Evolutionary conservation across 352 stramenopile genomes (phyloP).

Genomic region (Bremia lactucae): DNA sequence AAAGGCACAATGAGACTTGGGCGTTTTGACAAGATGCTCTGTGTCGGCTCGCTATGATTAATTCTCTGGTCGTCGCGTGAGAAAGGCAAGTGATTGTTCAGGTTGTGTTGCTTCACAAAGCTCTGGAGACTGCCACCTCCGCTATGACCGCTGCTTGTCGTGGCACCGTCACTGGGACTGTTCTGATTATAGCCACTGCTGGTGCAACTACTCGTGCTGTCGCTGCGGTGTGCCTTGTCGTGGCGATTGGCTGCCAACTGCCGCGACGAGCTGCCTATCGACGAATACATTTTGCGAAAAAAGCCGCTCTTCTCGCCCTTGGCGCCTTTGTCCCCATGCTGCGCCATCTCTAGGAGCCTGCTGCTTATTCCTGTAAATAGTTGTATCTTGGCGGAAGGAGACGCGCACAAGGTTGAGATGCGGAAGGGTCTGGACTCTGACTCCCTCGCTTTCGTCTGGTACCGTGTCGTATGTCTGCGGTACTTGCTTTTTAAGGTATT

Average conservation of each 20-base stretch:
- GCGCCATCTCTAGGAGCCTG: constrained; percentile 21
- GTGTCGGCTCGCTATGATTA: constrained; percentile 16
- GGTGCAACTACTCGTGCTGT: constrained; percentile 25
- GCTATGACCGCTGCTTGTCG: constrained; percentile 24
- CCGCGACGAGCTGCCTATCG: constrained; percentile 38
- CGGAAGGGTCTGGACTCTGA: constrained; percentile 3
- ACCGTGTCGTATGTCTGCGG: constrained; percentile 20
- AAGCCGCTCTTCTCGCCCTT: constrained; percentile 42
- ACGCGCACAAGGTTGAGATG: constrained; percentile 4
- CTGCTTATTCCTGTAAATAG: constrained; percentile 1
- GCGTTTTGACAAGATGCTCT: constrained; percentile 59
- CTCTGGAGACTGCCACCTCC: constrained; percentile 17
- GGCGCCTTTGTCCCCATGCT: constrained; percentile 25
- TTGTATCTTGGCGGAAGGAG: constrained; percentile 5
- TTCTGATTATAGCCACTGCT: constrained; percentile 23
- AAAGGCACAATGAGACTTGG: constrained; percentile 74
- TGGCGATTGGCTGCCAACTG: constrained; percentile 18
- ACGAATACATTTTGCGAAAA: constrained; percentile 55
- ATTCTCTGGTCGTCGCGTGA: constrained; percentile 20
- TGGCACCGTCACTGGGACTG: constrained; percentile 23
- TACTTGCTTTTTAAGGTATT: too few relatives aligned
- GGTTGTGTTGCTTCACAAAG: constrained; percentile 57
- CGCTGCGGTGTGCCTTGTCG: constrained; percentile 22
- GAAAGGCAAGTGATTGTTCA: constrained; percentile 63
- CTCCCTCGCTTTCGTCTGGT: constrained; percentile 8